Conservation (phyloP, 2,329 filamentous ascomycete genomes). For the Colletotrichum cereale region DNA sequence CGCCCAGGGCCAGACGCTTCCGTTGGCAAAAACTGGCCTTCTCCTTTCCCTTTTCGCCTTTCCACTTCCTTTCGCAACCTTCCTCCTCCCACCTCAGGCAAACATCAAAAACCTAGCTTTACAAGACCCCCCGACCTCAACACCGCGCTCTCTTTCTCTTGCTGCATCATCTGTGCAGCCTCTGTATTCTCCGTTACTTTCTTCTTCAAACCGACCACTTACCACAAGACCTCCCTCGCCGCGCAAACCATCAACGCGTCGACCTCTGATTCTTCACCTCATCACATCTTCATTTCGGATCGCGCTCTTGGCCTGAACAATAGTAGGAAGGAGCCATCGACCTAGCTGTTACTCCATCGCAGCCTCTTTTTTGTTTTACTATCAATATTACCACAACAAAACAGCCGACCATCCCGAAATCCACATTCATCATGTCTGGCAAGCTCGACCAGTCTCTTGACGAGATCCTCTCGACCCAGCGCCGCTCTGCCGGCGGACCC, state of each 20-base stretch:
- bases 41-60: constrained; percentile 38
- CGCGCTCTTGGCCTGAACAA: constrained; percentile 20
- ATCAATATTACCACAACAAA: not conserved
- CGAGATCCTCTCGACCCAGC: constrained; percentile 89
- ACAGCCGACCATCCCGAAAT: constrained; percentile 4
- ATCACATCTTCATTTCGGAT: constrained; percentile 16
- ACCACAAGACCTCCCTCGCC: constrained; percentile 8
- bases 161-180: constrained; percentile 27
- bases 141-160: constrained; percentile 11
- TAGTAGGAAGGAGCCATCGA: constrained; percentile 16
- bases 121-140: constrained; percentile 7
- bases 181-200: constrained; percentile 14
- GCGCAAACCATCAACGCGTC: constrained; percentile 33
- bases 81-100: constrained; percentile 24
- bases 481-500: constrained; percentile 62
- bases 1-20: constrained; percentile 9
- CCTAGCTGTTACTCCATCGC: constrained; percentile 25
- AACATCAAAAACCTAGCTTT: constrained; percentile 19
- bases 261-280: constrained; percentile 16
- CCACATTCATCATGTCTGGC: constrained; percentile 78
- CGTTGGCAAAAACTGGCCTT: constrained; percentile 28
- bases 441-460: constrained; percentile 98
- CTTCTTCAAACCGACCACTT: constrained; percentile 22
- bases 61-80: constrained; percentile 26
- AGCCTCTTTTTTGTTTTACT: not conserved